phyloP scores from a whole-genome alignment of 1,284 basidiomycete species.

The Flammula alnicola region DNA sequence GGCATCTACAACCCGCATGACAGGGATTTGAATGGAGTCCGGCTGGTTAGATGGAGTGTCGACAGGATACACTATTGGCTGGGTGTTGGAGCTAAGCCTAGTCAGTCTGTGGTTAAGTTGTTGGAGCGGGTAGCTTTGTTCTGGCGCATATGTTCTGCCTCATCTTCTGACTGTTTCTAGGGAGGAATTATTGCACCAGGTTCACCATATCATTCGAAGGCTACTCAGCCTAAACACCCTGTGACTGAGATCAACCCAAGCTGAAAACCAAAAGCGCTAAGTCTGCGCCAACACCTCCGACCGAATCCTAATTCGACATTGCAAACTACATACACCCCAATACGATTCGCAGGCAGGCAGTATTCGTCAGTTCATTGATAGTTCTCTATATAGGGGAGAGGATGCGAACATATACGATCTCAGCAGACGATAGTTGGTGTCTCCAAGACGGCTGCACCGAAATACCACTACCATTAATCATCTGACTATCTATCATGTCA shows the following conservation, averaged over 20 bases:
- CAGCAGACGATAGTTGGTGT: background rate
- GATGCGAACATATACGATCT: no score
- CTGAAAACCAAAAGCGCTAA: background rate
- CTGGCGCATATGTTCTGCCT: background rate
- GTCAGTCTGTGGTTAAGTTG: slow-evolving; percentile 76
- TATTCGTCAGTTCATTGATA: no score
- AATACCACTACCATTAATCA: background rate
- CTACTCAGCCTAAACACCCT: slow-evolving; percentile 22
- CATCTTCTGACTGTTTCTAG: slow-evolving; percentile 25
- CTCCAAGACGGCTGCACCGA: background rate
- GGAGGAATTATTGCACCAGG: slow-evolving; percentile 50
- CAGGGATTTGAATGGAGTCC: slow-evolving; percentile 53
- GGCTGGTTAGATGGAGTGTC: slow-evolving; percentile 89
- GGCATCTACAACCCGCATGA: slow-evolving; percentile 85
- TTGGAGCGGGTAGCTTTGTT: slow-evolving; percentile 74
- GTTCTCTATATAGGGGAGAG: no score
- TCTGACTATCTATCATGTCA: background rate
- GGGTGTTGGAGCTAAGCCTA: slow-evolving; percentile 82
- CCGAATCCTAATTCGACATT: no score
- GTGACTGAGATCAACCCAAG: slow-evolving; percentile 11
- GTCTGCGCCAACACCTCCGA: background rate
- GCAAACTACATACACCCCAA: no score
- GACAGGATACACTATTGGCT: slow-evolving; percentile 93
- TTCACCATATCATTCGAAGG: slow-evolving; percentile 54
- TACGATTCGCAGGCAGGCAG: no score